These are phyloP conservation scores for Debaryomyces sp. DNA, from an alignment of 1,139 yeast species.

Conservation along the genomic window DNA sequence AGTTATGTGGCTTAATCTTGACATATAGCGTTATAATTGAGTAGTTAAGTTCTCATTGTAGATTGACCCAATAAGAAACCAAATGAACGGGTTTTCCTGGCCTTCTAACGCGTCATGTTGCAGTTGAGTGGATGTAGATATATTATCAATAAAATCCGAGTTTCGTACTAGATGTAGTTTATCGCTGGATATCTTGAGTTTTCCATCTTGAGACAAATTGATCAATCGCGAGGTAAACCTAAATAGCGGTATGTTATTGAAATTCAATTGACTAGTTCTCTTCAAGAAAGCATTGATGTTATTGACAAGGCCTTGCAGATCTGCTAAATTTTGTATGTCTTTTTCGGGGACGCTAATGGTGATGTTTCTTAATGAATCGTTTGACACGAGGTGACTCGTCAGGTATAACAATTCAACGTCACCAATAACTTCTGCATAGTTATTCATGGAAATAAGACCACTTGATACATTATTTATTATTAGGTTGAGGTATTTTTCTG, in stretches of 20 bases:
- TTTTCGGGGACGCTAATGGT: conserved; percentile 25
- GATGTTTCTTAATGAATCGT: conserved; percentile 23
- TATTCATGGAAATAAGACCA: neutral
- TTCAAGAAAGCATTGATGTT: conserved; percentile 19
- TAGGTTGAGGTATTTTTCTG: conserved; percentile 12
- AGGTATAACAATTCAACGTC: conserved; percentile 20
- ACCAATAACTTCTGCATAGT: conserved; percentile 12
- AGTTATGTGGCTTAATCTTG: too few species aligned
- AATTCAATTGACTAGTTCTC: conserved; percentile 21
- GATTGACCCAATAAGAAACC: conserved; percentile 10
- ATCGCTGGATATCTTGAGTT: conserved; percentile 19
- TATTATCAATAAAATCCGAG: conserved; percentile 14
- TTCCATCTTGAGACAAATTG: conserved; percentile 26
- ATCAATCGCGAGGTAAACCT: conserved; percentile 24
- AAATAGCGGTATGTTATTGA: conserved; percentile 23
- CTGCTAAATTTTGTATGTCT: conserved; percentile 19
- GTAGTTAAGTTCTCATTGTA: conserved; percentile 7
- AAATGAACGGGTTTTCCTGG: conserved; percentile 8
- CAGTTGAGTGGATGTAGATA: conserved; percentile 16
- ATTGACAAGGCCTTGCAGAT: conserved; percentile 9
- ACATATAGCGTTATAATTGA: neutral
- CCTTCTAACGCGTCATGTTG: conserved; percentile 11
- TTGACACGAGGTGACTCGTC: conserved; percentile 4
- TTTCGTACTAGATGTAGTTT: conserved; percentile 11
- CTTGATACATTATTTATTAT: conserved; percentile 15